Base-by-base conservation (phyloP, 768 basidiomycete species). In the Podaxis sp. region DNA sequence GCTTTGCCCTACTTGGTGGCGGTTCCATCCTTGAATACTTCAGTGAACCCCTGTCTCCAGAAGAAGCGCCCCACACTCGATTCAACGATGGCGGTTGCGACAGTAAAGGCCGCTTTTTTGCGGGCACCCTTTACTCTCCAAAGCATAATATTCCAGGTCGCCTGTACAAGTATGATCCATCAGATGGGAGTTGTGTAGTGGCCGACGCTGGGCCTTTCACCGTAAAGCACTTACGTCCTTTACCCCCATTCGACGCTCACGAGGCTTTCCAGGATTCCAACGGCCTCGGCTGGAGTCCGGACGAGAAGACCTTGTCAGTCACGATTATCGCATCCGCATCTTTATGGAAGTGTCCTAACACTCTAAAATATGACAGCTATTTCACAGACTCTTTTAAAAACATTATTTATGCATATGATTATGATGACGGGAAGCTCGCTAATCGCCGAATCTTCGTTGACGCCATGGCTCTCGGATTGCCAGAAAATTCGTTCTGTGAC, bases 11-110 rank as follows among this genome's bases (percentile, higher is more conserved):
- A 28, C 72, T 87, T 28, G 76, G 80, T 53, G 70, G 69, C 28
- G 69, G 75, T 58, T 76, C 80, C 13, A 73, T 65, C 18, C 66
- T 85, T 25, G 72, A 70, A 37, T 83, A 87, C 70, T 69, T 90
- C 62, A 74, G 72, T 59, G 70, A 78, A 70, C 86, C 88, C 11
- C 66, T 89, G 5, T 72, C 78, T n/a, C 64, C 69, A 9, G 68
- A 74, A 23, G 73, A 82, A 38, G 65, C 66, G 10, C 70, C 74
- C 2, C 73, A 80, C 63, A 82, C 79, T 28, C 79, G 88, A 46
- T 87, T 89, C 73, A 88, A 90, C 71, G 88, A 89, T 65, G 88
- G 87, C 37, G 86, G 77, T 2, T 89, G 88, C 67, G 87, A 88
- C 66, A 78, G 73, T 60, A 73, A 78, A 64, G 88, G 88, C 5